phyloP scores from a whole-genome alignment of 805 yeast species.

The Cyberlindnera mycetangii region DNA sequence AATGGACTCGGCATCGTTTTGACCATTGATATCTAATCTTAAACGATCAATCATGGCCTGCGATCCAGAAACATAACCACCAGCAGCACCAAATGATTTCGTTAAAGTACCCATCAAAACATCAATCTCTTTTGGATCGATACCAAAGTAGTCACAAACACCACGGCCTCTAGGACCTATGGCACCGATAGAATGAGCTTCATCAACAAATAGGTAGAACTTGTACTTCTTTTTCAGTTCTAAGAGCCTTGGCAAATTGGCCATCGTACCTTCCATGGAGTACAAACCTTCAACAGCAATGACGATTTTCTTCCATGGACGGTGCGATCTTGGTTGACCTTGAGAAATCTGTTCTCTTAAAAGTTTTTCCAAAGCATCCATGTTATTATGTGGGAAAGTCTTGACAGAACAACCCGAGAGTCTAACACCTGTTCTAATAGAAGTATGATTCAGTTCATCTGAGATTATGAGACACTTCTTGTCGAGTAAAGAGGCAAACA shows the following conservation, averaged over 20 bases:
- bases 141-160: slow-evolving; percentile 87
- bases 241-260: slow-evolving; percentile 64
- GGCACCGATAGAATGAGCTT: slow-evolving; percentile 99
- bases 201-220: slow-evolving; percentile 89
- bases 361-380: slow-evolving; percentile 73
- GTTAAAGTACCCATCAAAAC: slow-evolving; percentile 97
- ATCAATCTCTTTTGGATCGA: slow-evolving; percentile 75
- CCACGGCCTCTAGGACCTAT: slow-evolving; percentile 94
- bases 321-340: slow-evolving; percentile 70
- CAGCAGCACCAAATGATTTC: slow-evolving; percentile 97
- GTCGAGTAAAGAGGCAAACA: slow-evolving; percentile 81
- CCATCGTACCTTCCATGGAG: slow-evolving; percentile 78
- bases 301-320: slow-evolving; percentile 91
- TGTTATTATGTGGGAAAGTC: slow-evolving; percentile 87
- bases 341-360: slow-evolving; percentile 65
- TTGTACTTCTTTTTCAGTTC: slow-evolving; percentile 83
- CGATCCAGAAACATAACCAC: slow-evolving; percentile 90
- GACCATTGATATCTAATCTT: slow-evolving; percentile 68
- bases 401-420: slow-evolving; percentile 90
- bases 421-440: slow-evolving; percentile 93
- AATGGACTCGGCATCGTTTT: slow-evolving; percentile 76
- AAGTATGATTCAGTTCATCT: slow-evolving; percentile 93
- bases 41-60: slow-evolving; percentile 68
- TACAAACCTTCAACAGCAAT: slow-evolving; percentile 90
- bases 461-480: slow-evolving; percentile 87